Evolutionary conservation across 2,329 filamentous ascomycete species (phyloP), one percentile per base, ranked within the genome.

Genomic region (Pestalotiopsis sp.): DNA sequence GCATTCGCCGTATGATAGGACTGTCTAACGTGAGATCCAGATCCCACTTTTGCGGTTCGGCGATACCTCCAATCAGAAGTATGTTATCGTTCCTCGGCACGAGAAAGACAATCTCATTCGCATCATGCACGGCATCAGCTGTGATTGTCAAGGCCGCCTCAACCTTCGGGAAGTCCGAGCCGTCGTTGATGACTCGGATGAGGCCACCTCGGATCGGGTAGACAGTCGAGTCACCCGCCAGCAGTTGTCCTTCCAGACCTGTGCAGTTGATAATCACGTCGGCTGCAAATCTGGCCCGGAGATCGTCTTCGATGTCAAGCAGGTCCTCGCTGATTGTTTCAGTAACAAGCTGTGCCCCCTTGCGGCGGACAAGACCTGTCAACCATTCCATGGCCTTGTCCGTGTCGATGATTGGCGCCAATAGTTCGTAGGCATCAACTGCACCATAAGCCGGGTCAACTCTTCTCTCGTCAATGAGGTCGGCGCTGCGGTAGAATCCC

Each of bases 361-460:
- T 85, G 57, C 73, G 71, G 38, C 78, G 70, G 27, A 85, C 81
- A 58, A 84, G 78, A 41, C 75, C 73, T 70, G 78, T 82, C 63
- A 84, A 74, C 75, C 79, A 84, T 25, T 72, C 70, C 82, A 84
- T 85, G 38, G 78, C 78, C 56, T 76, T 71, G 71, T 85, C 83
- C 0, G 83, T 84, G 71, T 85, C 82, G 69, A 85, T 84, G 66
- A 84, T 76, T 1, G 83, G 84, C 1, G 83, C 80, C 61, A 82
- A 74, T 64, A 82, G 73, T 69, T 84, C 81, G 70, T 84, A 85
- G 4, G 82, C 83, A 65, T 85, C 81, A 4, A 81, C 78, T 13
- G 76, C 78, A 9, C 79, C 79, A 67, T 82, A 80, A 1, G 69
- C 68, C 7, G 73, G 74, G 69, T 81, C 73, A 27, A 82, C 71